A percentile compares a stretch with the other conserved stretches of the same genome.
These are phyloP conservation scores for Ophiorrhiza pumila DNA, from an alignment of 257 asterid genomes.

Conservation along the genomic window DNA sequence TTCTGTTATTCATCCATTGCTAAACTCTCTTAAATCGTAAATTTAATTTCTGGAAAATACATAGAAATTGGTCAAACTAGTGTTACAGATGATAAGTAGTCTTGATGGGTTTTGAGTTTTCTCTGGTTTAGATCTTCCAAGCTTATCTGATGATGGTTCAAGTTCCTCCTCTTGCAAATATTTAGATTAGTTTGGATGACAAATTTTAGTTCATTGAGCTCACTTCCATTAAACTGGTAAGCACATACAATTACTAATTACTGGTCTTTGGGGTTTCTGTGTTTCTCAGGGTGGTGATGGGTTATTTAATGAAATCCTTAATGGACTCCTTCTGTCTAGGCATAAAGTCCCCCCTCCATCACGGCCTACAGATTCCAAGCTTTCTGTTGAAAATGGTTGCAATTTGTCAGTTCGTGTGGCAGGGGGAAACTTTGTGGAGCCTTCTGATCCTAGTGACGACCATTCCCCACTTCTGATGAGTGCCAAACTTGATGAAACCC, in stretches of 20 bases:
- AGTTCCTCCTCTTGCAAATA: not conserved
- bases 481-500: constrained; percentile 37
- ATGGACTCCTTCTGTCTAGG: constrained; percentile 81
- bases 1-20: constrained; percentile 4
- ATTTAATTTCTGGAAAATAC: not conserved
- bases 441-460: constrained; percentile 46
- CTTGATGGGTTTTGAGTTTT: constrained; percentile 3
- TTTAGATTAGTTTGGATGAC: not conserved
- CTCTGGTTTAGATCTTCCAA: not conserved
- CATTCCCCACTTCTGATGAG: constrained; percentile 62
- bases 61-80: not conserved
- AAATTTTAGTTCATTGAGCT: not conserved
- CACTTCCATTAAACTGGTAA: too few relatives aligned
- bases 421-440: constrained; percentile 36
- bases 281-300: constrained; percentile 92
- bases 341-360: constrained; percentile 85
- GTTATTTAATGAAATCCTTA: constrained; percentile 83
- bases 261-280: constrained; percentile 18
- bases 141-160: not conserved
- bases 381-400: constrained; percentile 37
- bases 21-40: not conserved
- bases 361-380: constrained; percentile 43
- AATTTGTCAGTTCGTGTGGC: constrained; percentile 34
- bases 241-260: not conserved
- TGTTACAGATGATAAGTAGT: not conserved